Evolutionary conservation across 2,329 filamentous ascomycete species (phyloP).

Genomic region (Colletotrichum theobromicola): DNA sequence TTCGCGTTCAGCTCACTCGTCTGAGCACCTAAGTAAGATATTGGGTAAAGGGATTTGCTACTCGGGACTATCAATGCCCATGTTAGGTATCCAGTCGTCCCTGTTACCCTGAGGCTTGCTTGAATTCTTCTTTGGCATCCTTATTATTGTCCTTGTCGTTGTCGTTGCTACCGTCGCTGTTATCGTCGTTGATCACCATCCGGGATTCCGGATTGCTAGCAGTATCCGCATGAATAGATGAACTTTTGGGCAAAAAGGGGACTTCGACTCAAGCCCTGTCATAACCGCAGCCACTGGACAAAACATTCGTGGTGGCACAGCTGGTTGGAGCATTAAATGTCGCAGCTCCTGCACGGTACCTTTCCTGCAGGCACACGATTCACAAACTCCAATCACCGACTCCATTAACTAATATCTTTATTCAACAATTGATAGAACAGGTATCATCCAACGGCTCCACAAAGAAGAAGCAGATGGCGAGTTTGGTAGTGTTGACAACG

Average conservation of each 20-base stretch:
- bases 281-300: background rate
- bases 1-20: background rate
- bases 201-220: background rate
- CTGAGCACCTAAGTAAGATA: too few relatives aligned
- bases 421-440: background rate
- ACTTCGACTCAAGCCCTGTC: background rate
- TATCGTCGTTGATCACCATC: background rate
- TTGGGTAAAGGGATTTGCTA: too few relatives aligned
- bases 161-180: too few relatives aligned
- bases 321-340: background rate
- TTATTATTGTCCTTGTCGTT: rapidly evolving
- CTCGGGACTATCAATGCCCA: too few relatives aligned
- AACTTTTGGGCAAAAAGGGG: background rate
- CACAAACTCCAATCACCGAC: background rate
- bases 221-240: background rate
- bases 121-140: background rate
- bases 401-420: rapidly evolving
- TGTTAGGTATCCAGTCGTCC: too few relatives aligned
- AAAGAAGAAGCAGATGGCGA: too few relatives aligned
- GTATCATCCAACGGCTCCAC: rapidly evolving
- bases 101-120: too few relatives aligned
- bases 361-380: too few relatives aligned
- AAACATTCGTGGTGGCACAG: background rate
- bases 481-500: background rate
- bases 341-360: background rate